Conservation (phyloP, 345 rosid species). For the Hirschfeldia incana region DNA sequence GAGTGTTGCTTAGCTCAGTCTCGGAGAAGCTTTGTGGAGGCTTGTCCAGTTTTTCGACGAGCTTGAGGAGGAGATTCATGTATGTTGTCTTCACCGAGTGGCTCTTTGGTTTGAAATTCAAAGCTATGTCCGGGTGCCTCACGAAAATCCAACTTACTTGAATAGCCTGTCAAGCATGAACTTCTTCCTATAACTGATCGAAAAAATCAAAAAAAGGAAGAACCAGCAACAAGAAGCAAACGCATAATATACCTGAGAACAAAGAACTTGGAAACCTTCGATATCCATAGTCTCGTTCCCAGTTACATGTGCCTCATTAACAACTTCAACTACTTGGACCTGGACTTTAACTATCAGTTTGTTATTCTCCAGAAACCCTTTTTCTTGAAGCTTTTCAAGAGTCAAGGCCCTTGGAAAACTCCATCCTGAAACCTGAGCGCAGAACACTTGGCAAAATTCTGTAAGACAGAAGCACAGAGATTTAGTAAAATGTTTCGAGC, state of each 20-base stretch:
- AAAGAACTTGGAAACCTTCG: neutral
- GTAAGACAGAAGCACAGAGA: neutral
- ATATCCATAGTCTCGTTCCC: neutral
- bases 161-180: neutral
- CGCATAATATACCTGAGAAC: neutral
- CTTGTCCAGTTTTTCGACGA: neutral
- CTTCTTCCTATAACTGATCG: neutral
- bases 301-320: neutral
- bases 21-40: neutral
- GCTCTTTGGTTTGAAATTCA: neutral
- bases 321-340: constrained; percentile 17
- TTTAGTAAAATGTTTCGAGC: too few relatives aligned
- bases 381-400: neutral
- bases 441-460: neutral
- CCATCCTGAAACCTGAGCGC: neutral
- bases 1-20: neutral
- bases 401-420: neutral
- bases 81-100: neutral
- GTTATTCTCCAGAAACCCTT: neutral
- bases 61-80: too few relatives aligned
- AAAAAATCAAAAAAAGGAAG: neutral
- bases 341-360: neutral
- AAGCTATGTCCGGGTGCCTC: neutral
- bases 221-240: neutral
- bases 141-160: neutral